Evolutionary conservation across 2,329 filamentous ascomycete genomes (phyloP), one percentile per base, ranked within the genome.

Genomic region (Paracamarosporium sp.): DNA sequence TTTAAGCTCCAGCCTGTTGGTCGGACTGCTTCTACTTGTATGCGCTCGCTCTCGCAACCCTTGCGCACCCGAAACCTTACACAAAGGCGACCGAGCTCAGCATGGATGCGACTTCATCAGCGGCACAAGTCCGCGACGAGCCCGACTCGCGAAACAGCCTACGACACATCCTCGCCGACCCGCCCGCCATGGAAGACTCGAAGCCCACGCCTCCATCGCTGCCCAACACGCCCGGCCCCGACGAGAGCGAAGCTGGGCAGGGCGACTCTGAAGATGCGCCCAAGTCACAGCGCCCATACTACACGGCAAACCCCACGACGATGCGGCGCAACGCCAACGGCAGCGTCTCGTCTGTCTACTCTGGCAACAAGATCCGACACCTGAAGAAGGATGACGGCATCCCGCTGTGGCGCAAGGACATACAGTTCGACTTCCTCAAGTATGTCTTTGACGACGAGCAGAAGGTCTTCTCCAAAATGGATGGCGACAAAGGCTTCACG

Each of bases 301-400:
- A 82, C 68, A 81, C 79, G n/a, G 79, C 80, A 6, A 82, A 79
- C 13, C 80, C 80, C 3, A 79, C 79, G 2, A 81, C 79, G 48
- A 86, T 83, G 40, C 79, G 86, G 60, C 85, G 85, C 63, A 87
- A 88, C 74, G 84, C 86, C 27, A 88, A 87, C 68, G 86, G 86
- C 53, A 88, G 85, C 53, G 86, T 88, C 50, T 87, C 86, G 5
- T 88, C 86, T 0, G 86, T 88, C 22, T 89, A 88, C 71, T 88
- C 86, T 20, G 87, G 86, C 22, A 89, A 88, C 73, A 96, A 95
- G 80, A 92, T 96, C 56, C 81, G 90, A 52, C 91, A 95, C 74
- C 79, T 96, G 51, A 96, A 96, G 78, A 95, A 95, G 76, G 91
- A 93, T 60, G 92, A 96, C 71, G 92, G 92, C 70, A 90, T 93